Conservation (phyloP, 495 filamentous ascomycete species). For the Aspergillus olivimuriae region DNA sequence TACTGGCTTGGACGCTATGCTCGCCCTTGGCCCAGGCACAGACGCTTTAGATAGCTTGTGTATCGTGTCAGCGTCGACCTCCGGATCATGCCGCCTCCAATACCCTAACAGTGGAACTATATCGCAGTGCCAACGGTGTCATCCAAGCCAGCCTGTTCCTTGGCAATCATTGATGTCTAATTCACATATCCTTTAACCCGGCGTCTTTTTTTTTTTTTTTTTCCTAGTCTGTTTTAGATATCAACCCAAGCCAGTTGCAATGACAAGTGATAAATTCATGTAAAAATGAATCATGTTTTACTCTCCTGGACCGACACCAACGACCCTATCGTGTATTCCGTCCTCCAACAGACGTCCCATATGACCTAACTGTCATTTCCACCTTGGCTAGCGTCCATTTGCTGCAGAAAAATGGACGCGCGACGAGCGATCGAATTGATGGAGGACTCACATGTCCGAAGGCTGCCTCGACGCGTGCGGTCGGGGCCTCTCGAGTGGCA, state of each 20-base stretch:
- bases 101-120: neutral
- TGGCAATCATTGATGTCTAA: too few species aligned
- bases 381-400: constrained; percentile 17
- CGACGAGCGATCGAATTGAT: constrained; percentile 20
- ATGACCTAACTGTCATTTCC: neutral
- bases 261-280: too few species aligned
- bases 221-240: too few species aligned
- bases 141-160: too few species aligned
- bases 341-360: neutral
- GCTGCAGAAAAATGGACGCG: constrained; percentile 20
- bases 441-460: constrained; percentile 19
- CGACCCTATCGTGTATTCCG: too few species aligned
- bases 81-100: neutral
- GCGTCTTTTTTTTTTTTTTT: too few species aligned
- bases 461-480: constrained; percentile 9
- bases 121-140: too few species aligned
- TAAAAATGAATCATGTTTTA: too few species aligned
- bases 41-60: too few species aligned
- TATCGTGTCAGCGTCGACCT: neutral
- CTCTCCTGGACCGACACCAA: too few species aligned
- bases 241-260: too few species aligned
- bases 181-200: too few species aligned
- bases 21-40: constrained; percentile 25
- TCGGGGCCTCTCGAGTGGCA: constrained; percentile 12
- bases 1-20: constrained; percentile 45